phyloP scores from a whole-genome alignment of 129 eudicot species.

The Flaveria linearis region DNA sequence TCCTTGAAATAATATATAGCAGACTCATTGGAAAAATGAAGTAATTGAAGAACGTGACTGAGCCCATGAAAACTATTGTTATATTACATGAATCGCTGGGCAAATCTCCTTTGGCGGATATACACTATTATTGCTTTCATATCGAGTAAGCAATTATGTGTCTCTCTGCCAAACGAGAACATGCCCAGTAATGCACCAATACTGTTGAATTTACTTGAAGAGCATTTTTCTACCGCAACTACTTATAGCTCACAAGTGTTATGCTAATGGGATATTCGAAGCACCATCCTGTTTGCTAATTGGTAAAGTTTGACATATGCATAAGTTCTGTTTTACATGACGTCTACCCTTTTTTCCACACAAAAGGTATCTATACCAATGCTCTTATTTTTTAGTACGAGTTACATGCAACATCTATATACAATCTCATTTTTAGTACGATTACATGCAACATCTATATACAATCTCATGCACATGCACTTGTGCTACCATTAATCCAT shows the following conservation, averaged over 20 bases:
- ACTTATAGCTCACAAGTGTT: slow-evolving; percentile 21
- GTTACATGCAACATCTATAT: too few species aligned
- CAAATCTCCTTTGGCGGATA: slow-evolving; percentile 33
- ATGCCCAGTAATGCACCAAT: slow-evolving; percentile 27
- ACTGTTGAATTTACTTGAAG: background rate
- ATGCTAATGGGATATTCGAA: slow-evolving; percentile 30
- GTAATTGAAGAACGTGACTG: background rate
- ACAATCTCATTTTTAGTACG: too few species aligned
- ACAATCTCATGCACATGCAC: background rate
- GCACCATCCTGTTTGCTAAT: slow-evolving; percentile 12
- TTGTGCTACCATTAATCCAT: background rate
- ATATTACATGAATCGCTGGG: slow-evolving; percentile 22
- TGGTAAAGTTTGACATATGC: slow-evolving; percentile 11
- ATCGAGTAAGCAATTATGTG: background rate
- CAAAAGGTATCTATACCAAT: background rate
- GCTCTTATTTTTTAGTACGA: background rate
- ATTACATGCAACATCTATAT: background rate
- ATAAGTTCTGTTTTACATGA: background rate
- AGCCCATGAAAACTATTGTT: background rate
- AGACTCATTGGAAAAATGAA: background rate
- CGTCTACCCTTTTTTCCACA: background rate
- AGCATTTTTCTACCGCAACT: background rate
- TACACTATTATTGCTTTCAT: background rate
- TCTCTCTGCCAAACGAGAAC: slow-evolving; percentile 14
- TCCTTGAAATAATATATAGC: too few species aligned